Conservation (phyloP, 1,284 basidiomycete species). For the Apiotrichum mycotoxinovorans region DNA sequence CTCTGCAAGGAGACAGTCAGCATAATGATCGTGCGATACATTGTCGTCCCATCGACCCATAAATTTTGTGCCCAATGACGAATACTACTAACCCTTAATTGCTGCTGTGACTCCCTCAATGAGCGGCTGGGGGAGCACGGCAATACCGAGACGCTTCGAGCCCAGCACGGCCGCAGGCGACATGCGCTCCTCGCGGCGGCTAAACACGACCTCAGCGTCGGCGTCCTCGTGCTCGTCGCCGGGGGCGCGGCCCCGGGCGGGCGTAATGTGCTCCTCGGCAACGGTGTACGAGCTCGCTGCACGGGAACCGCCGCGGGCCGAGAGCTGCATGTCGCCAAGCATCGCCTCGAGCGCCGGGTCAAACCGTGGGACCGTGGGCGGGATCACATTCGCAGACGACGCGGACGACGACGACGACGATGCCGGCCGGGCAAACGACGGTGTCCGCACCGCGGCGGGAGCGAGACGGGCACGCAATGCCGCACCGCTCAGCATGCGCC, state of each 20-base stretch:
- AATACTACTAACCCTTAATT: constrained; percentile 39
- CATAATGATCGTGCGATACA: background rate
- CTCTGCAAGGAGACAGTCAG: constrained; percentile 7
- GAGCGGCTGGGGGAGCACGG: constrained; percentile 67
- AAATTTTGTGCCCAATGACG: too few species aligned
- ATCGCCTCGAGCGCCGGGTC: constrained; percentile 1
- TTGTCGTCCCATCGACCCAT: too few species aligned
- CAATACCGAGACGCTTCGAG: constrained; percentile 64
- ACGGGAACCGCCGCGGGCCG: background rate
- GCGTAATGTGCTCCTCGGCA: background rate
- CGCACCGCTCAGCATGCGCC: constrained; percentile 1
- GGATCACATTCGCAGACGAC: background rate
- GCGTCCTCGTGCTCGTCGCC: too few species aligned
- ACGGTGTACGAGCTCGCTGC: background rate
- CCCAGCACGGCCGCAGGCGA: constrained; percentile 78
- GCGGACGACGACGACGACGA: background rate
- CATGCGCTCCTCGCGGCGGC: constrained; percentile 54
- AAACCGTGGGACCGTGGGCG: background rate
- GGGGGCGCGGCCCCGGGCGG: background rate
- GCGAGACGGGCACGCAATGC: background rate
- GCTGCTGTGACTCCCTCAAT: constrained; percentile 37
- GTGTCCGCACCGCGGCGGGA: background rate
- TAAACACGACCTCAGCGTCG: background rate
- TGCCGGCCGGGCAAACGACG: background rate
- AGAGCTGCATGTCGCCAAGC: background rate